A percentile compares a stretch with the other conserved stretches of the same genome.
Evolutionary conservation across 2,329 filamentous ascomycete species (phyloP).

Genomic region (Colletotrichum chrysophilum): DNA sequence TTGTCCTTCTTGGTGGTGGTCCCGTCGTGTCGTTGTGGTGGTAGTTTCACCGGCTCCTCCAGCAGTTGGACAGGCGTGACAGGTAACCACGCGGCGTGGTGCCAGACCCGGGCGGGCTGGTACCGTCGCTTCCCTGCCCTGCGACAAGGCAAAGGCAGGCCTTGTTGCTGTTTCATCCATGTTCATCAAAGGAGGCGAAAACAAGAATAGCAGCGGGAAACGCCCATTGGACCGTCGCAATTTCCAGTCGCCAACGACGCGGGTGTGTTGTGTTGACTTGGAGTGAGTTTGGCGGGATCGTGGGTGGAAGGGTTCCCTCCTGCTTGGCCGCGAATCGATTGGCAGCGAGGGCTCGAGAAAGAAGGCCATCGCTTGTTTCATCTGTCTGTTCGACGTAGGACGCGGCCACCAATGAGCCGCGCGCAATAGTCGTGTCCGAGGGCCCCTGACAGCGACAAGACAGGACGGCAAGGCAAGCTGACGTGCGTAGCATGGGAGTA

Average conservation of each 20-base stretch:
- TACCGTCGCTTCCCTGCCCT: neutral
- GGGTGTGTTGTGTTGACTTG: neutral
- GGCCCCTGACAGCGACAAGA: neutral
- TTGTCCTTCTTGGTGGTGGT: neutral
- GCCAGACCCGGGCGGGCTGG: neutral
- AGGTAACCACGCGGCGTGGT: neutral
- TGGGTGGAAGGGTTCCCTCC: neutral
- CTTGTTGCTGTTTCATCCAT: neutral
- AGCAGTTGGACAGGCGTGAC: neutral
- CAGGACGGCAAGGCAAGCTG: neutral
- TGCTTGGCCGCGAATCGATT: conserved; percentile 12
- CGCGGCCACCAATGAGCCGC: conserved; percentile 18
- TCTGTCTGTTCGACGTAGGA: neutral
- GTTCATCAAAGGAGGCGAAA: neutral
- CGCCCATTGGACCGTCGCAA: neutral
- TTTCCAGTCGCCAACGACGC: neutral
- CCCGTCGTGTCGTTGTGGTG: neutral
- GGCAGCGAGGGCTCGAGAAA: neutral
- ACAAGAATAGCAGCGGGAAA: conserved; percentile 6
- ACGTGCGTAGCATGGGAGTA: neutral
- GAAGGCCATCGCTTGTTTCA: conserved; percentile 18
- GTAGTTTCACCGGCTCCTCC: neutral
- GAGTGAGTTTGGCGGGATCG: neutral
- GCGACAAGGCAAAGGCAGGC: neutral
- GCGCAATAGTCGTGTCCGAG: neutral